These are phyloP conservation scores for Pseudotulostoma volvatum DNA, from an alignment of 495 filamentous ascomycete species.

Conservation along the genomic window DNA sequence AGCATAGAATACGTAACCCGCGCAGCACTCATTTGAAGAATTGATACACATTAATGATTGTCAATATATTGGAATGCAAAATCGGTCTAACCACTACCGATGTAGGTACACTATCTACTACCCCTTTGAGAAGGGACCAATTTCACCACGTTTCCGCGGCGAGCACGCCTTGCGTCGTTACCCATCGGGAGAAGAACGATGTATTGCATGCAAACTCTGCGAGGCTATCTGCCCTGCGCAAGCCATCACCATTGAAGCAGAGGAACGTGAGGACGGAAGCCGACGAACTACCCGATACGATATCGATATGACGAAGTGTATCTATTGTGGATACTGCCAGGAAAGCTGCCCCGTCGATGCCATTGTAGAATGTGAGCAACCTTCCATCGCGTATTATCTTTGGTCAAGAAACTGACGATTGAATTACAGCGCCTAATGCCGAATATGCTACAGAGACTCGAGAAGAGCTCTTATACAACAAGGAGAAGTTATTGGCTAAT, in stretches of 20 bases:
- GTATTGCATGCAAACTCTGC: constrained; percentile 98
- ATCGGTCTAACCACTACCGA: no score
- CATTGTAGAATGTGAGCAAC: constrained; percentile 66
- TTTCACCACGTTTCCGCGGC: constrained; percentile 92
- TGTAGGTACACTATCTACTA: constrained; percentile 92
- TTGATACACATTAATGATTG: no score
- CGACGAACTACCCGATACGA: constrained; percentile 93
- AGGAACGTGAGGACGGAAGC: constrained; percentile 90
- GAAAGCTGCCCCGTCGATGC: constrained; percentile 97
- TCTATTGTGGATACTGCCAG: constrained; percentile 98
- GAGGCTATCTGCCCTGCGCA: constrained; percentile 95
- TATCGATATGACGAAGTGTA: constrained; percentile 99
- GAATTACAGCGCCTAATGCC: constrained; percentile 62
- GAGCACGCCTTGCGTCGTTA: constrained; percentile 93
- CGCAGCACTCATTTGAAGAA: neutral
- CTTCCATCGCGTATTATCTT: constrained; percentile 2
- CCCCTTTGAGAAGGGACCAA: constrained; percentile 96
- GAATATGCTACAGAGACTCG: constrained; percentile 96
- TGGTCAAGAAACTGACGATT: constrained; percentile 1
- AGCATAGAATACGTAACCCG: constrained; percentile 1
- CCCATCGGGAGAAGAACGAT: constrained; percentile 92
- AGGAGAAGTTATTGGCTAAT: constrained; percentile 81
- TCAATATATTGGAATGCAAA: neutral
- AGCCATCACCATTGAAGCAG: constrained; percentile 96
- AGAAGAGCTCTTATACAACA: constrained; percentile 96